A percentile compares a stretch with the other conserved stretches of the same genome.
Conservation (phyloP, 805 yeast species). For the Cyberlindnera nakhonratchasimensis region DNA sequence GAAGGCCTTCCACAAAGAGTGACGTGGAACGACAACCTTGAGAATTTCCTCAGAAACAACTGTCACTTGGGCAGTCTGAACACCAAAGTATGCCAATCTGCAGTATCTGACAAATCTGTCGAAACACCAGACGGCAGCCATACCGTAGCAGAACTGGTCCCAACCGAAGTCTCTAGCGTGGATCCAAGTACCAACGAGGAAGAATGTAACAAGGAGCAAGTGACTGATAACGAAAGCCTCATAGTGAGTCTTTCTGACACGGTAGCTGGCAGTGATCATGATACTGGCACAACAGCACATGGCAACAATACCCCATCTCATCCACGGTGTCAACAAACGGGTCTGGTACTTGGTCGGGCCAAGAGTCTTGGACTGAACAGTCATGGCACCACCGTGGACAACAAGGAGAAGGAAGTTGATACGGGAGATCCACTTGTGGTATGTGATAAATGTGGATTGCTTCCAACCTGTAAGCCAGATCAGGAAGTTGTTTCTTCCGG, state of each 20-base stretch:
- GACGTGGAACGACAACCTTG: constrained; percentile 37
- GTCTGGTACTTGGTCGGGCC: constrained; percentile 10
- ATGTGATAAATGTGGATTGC: constrained; percentile 56
- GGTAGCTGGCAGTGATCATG: constrained; percentile 28
- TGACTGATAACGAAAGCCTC: constrained; percentile 60
- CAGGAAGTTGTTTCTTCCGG: constrained; percentile 71
- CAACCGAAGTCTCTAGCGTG: constrained; percentile 53
- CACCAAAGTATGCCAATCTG: constrained; percentile 25
- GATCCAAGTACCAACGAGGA: constrained; percentile 52
- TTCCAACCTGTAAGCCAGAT: constrained; percentile 62
- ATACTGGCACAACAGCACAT: constrained; percentile 9
- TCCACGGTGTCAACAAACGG: constrained; percentile 18
- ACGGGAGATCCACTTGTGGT: constrained; percentile 65
- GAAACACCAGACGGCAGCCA: constrained; percentile 43
- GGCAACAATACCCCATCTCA: constrained; percentile 24
- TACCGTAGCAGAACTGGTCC: constrained; percentile 39
- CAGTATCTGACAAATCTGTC: constrained; percentile 46
- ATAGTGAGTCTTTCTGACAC: constrained; percentile 51
- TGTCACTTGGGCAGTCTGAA: constrained; percentile 24
- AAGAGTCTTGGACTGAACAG: constrained; percentile 19
- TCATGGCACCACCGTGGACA: constrained; percentile 24
- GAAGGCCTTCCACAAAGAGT: constrained; percentile 46
- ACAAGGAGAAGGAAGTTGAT: constrained; percentile 31
- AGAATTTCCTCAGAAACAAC: constrained; percentile 39
- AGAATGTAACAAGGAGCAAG: constrained; percentile 48